phyloP scores from a whole-genome alignment of 306 rosid species.

The Sphenostylis stenocarpa region DNA sequence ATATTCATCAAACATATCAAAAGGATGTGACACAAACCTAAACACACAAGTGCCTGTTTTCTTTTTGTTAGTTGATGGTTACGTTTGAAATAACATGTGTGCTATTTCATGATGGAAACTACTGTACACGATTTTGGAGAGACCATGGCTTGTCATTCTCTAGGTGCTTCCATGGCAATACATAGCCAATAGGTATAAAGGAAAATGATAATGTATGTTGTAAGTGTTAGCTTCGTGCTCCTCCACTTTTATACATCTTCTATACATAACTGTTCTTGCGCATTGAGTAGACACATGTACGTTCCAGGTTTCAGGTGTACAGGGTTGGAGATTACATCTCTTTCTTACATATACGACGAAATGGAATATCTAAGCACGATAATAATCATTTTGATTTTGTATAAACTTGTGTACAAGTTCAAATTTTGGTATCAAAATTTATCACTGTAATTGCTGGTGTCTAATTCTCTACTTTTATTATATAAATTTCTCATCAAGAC shows the following conservation, averaged over 20 bases:
- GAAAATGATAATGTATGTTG: background rate
- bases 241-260: background rate
- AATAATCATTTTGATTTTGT: no score
- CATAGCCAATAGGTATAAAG: background rate
- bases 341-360: no score
- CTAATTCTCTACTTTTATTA: no score
- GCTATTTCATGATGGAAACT: background rate
- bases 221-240: background rate
- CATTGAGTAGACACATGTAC: background rate
- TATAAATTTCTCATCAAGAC: no score
- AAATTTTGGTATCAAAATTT: no score
- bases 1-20: background rate
- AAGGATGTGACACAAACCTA: background rate
- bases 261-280: background rate
- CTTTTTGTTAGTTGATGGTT: background rate
- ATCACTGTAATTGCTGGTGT: no score
- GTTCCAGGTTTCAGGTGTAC: no score
- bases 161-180: background rate
- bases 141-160: background rate
- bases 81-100: background rate
- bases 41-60: background rate
- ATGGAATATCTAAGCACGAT: no score
- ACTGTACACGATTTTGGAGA: background rate
- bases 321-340: no score
- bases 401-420: no score